Base-by-base conservation (phyloP, 192 early-diverging fungal species). In the Dimargaris xerosporica region DNA sequence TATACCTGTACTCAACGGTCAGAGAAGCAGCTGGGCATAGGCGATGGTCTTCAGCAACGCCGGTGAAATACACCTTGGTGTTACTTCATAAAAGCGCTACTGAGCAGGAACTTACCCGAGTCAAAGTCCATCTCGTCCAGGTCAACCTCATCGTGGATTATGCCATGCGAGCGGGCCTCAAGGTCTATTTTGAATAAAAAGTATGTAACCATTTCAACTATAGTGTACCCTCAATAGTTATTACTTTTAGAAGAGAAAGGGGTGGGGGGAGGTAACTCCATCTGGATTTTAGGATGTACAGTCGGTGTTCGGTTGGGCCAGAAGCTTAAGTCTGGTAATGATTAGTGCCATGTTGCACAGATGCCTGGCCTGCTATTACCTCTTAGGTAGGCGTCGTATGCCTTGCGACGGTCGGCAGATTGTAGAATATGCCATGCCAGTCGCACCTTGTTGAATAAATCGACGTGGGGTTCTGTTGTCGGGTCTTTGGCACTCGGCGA, bases 111-210 rank as follows among this genome's bases (percentile, higher is more conserved):
- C 26, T 51, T 65, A 79, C 77, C 78, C 69, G 81, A 79, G 60
- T 80, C 68, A 31, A 76, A 86, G 6, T 80, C 78, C 82, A 86
- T 82, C n/a, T 84, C 82, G 65, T 86, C 84, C 55, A 86, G 63
- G 69, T 85, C 82, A 29, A 86, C 69, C 19, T 86, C 82, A 26
- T 69, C 77, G 64, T 81, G 74, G 44, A 85, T 74, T 19, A 72
- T 70, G 13, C 71, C 77, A 26, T 50, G 47, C 19, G 19, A 5
- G 17, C 23, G 47, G 47, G 47, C 47, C 23, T 50, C 47, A 5
- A 50, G 23, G 17, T 50, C 47, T 50, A 25, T 21, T n/a, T n/a
- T 50, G 47, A 50, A 21, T 5, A 25, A 19, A 19, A 50, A 25
- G 19, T 4, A 50, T 5, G 47, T 5, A 50, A 5, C 23, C 19